Conservation (phyloP, 495 filamentous ascomycete species). For the Platismatia glauca region DNA sequence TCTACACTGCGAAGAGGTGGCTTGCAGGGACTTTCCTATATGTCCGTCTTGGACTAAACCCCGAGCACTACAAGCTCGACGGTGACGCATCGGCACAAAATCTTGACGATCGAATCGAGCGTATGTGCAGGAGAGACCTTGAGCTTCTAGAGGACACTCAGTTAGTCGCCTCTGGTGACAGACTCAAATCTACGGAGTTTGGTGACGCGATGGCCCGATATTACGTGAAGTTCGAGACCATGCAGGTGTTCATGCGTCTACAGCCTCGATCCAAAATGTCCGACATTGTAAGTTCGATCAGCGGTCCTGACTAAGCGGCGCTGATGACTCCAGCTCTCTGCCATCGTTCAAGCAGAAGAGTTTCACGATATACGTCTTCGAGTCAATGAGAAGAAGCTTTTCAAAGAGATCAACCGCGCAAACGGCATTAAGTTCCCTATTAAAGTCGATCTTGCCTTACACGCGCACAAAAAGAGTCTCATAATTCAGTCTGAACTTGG, state of each 20-base stretch:
- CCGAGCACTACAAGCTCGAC: constrained; percentile 65
- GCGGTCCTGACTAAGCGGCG: not conserved
- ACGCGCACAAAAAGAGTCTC: constrained; percentile 79
- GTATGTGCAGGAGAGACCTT: constrained; percentile 76
- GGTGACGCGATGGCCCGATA: constrained; percentile 91
- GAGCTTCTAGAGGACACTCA: constrained; percentile 52
- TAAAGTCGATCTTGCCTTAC: constrained; percentile 61
- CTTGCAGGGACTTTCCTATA: constrained; percentile 80
- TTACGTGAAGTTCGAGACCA: constrained; percentile 84
- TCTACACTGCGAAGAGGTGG: constrained; percentile 71
- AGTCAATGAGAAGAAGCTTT: constrained; percentile 61
- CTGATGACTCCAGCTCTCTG: constrained; percentile 49
- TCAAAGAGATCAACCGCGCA: constrained; percentile 74
- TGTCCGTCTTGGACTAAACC: constrained; percentile 72
- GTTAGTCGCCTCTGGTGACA: constrained; percentile 42
- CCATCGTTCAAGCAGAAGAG: constrained; percentile 63
- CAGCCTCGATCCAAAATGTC: constrained; percentile 51
- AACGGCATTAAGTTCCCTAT: constrained; percentile 67
- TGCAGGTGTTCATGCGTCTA: constrained; percentile 65
- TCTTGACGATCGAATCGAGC: constrained; percentile 62
- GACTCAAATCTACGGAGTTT: constrained; percentile 61
- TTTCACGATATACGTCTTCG: constrained; percentile 72
- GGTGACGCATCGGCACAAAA: constrained; percentile 44
- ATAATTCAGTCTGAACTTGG: constrained; percentile 78
- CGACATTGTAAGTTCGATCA: constrained; percentile 55